These are phyloP conservation scores for Nectriaceae sp. DNA, from an alignment of 2,329 filamentous ascomycete genomes.

Conservation along the genomic window DNA sequence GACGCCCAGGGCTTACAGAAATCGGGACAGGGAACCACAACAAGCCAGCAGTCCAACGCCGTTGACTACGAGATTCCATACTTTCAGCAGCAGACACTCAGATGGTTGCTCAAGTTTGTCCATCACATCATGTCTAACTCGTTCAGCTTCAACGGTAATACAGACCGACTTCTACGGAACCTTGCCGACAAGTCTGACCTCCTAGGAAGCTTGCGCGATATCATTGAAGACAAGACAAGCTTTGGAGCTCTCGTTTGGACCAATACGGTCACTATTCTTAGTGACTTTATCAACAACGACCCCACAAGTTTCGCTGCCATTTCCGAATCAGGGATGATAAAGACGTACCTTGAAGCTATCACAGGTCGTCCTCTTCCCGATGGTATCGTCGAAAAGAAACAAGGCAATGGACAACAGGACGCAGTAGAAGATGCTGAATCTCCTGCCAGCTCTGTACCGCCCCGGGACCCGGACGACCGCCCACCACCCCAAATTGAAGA, in stretches of 20 bases:
- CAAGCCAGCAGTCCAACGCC: constrained; percentile 70
- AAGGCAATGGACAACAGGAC: constrained; percentile 31
- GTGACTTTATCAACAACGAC: constrained; percentile 97
- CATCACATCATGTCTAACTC: constrained; percentile 90
- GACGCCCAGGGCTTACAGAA: constrained; percentile 67
- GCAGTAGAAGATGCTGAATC: constrained; percentile 39
- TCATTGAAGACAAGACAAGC: constrained; percentile 75
- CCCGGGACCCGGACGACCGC: constrained; percentile 39
- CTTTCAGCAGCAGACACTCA: constrained; percentile 89
- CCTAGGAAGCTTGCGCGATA: constrained; percentile 73
- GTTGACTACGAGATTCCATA: constrained; percentile 95
- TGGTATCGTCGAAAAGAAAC: constrained; percentile 30
- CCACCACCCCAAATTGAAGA: constrained; percentile 56
- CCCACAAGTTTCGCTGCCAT: constrained; percentile 97
- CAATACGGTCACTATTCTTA: constrained; percentile 86
- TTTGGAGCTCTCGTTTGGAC: constrained; percentile 97
- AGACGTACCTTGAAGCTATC: constrained; percentile 81
- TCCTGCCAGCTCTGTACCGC: constrained; percentile 40
- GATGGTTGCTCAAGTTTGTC: constrained; percentile 93
- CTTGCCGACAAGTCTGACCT: constrained; percentile 90
- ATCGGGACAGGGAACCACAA: constrained; percentile 70
- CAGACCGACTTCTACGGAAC: constrained; percentile 87
- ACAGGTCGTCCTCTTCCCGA: constrained; percentile 54
- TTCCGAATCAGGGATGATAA: constrained; percentile 88
- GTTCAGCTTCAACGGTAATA: constrained; percentile 71